Evolutionary conservation across 75 land plant species (phyloP).

Genomic region (Gnetum montanum): DNA sequence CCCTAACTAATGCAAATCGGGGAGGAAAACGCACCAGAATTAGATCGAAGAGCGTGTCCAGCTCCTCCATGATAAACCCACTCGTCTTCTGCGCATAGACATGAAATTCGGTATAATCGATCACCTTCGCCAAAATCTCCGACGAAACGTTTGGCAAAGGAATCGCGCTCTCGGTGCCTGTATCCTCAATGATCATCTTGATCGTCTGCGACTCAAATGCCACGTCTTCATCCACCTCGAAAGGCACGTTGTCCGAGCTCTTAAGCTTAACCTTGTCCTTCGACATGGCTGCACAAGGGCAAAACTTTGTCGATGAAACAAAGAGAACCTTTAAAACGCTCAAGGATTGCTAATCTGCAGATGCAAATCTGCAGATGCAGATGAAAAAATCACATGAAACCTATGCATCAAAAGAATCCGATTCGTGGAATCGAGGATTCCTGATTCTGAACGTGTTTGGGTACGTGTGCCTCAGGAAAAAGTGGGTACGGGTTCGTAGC

Average conservation of each 20-base stretch:
- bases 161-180: slow-evolving; percentile 12
- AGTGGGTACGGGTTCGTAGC: too few relatives aligned
- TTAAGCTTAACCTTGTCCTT: slow-evolving; percentile 15
- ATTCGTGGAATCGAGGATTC: too few relatives aligned
- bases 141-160: slow-evolving; percentile 26
- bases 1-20: too few relatives aligned
- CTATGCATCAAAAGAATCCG: too few relatives aligned
- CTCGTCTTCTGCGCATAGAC: slow-evolving; percentile 14
- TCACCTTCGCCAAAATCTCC: slow-evolving; percentile 22
- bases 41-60: slow-evolving; percentile 56
- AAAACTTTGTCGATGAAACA: too few relatives aligned
- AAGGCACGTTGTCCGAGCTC: slow-evolving; percentile 23
- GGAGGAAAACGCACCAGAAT: too few relatives aligned
- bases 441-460: too few relatives aligned
- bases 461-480: too few relatives aligned
- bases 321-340: too few relatives aligned
- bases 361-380: too few relatives aligned
- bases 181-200: slow-evolving; percentile 33
- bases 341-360: too few relatives aligned
- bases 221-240: slow-evolving; percentile 33
- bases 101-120: slow-evolving; percentile 29
- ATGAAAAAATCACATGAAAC: too few relatives aligned
- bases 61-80: slow-evolving; percentile 55
- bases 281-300: slow-evolving; percentile 4
- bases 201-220: slow-evolving; percentile 27